Base-by-base conservation (phyloP, 176 grass and related monocot species). In the Musa troglodytarum region DNA sequence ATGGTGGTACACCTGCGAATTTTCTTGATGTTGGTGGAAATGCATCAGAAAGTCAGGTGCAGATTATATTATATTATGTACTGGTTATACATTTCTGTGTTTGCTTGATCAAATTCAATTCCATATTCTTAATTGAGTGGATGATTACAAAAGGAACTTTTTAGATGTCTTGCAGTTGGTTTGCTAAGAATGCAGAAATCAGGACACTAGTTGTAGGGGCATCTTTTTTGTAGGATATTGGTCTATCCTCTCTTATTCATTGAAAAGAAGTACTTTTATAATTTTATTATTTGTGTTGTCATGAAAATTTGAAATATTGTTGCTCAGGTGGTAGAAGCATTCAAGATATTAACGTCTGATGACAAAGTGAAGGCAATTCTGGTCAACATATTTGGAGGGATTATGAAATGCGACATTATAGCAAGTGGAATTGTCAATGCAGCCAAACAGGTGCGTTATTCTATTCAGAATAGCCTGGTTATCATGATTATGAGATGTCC, bases 11-110 rank as follows among this genome's bases (percentile, higher is more conserved):
- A 59, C 91, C 96, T 72, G 96, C 96, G 80, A 99, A 99, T 85
- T 99, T 99, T 83, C 96, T 99, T 65, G 96, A 99, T 87, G 96
- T 99, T 66, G 96, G 96, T 81, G 96, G 96, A 43, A 99, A 92
- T 53, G 96, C 96, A 66, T 99, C 96, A 58, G 96, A 99, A 83
- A 82, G 83, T 71, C 96, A 99, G 91, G 96, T 99, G 83, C 68
- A 73, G 50, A 75, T 53, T 58, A 63, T 24, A 70, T 49, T 10
- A 24, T 53, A 16, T 29, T 34, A 21, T 11, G 20, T 24, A 63
- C 61, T 63, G 61, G 4, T 43, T 43, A 43, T 43, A 43, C 34
- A 43, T 43, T 43, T 43, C 34, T 43, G 4, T 43, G 34, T 43
- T 43, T 43, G 34, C 34, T 43, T 43, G 34, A 43, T 43, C 34